Base-by-base conservation (phyloP, 148 eudicot species). In the Diospyros kaki region DNA sequence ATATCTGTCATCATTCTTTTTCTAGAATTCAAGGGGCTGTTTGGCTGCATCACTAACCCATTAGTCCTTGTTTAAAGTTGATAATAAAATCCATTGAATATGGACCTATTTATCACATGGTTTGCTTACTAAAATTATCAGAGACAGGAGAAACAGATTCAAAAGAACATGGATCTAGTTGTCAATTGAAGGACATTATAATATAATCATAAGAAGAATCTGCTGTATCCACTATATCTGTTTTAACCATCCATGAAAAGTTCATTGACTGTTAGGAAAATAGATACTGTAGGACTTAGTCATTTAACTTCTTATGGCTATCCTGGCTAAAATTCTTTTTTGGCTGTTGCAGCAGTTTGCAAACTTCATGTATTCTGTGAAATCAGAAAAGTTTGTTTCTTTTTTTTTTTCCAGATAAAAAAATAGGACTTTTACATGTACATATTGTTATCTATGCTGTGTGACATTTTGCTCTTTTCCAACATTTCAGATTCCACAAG, bases 401-500 rank as follows among this genome's bases (percentile, higher is more conserved):
- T 48, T 48, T 48, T 48, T 42, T n/a, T 74, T 15, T 42, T 54
- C 66, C 39, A 9, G 18, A 64, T 56, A 3, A 12, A 44, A 56
- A 58, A 66, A 64, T 54, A 74, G 65, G 44, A 18, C 8, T 55
- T 56, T 1, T 3, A 9, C 48, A 43, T 50, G 6, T 64, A 12
- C 53, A 53, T n/a, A 38, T 17, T 52, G 63, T 44, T 53, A 41
- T 63, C 60, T 42, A 7, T 41, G n/a, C 12, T 48, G n/a, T 5
- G 72, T 7, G 46, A 10, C 51, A 71, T 53, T 9, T 70, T 54
- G 43, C 43, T 42, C 17, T 6, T 71, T 13, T 63, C 65, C 71
- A 43, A 58, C 78, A 50, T 14, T 76, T 72, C 90, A 95, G 99
- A 86, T 95, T 81, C 94, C 98, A 45, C 93, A 84, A 82, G 73